Conservation (phyloP, 2,329 filamentous ascomycete genomes). For the Aspergillus sp. region DNA sequence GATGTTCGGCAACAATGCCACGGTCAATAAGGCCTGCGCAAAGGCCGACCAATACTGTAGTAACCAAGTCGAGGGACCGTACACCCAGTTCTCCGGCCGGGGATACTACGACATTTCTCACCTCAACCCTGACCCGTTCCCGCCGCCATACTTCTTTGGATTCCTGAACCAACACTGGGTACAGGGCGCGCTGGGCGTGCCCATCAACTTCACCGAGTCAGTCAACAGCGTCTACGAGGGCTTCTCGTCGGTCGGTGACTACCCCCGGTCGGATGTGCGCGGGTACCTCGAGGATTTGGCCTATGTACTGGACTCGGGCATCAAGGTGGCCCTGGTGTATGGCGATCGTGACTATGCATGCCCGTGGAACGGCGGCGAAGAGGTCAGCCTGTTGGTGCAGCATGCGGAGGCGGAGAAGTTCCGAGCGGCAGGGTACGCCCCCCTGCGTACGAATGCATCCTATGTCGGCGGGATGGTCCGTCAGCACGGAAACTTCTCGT, state of each 20-base stretch:
- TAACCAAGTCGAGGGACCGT: constrained; percentile 46
- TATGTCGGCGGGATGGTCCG: constrained; percentile 49
- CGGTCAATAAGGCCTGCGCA: constrained; percentile 47
- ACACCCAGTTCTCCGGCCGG: constrained; percentile 40
- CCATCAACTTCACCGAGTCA: constrained; percentile 56
- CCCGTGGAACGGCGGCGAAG: constrained; percentile 59
- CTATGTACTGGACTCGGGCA: constrained; percentile 56
- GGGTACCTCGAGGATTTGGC: constrained; percentile 35
- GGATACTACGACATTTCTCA: constrained; percentile 61
- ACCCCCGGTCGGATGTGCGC: constrained; percentile 45
- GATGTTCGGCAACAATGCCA: constrained; percentile 45
- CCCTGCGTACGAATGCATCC: constrained; percentile 40
- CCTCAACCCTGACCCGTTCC: constrained; percentile 52
- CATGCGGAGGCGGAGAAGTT: constrained; percentile 48
- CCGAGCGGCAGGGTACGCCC: constrained; percentile 50
- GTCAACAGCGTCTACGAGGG: constrained; percentile 44
- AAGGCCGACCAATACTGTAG: constrained; percentile 48
- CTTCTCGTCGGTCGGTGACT: constrained; percentile 51
- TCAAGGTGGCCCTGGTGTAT: constrained; percentile 58
- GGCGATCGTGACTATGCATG: constrained; percentile 59
- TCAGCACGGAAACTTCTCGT: constrained; percentile 51
- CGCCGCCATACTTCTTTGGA: constrained; percentile 51
- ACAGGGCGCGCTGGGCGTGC: constrained; percentile 58
- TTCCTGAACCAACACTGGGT: constrained; percentile 59
- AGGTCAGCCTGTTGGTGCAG: constrained; percentile 49